Evolutionary conservation across 2,329 filamentous ascomycete species (phyloP).

Genomic region (Aspergillus luchuensis): DNA sequence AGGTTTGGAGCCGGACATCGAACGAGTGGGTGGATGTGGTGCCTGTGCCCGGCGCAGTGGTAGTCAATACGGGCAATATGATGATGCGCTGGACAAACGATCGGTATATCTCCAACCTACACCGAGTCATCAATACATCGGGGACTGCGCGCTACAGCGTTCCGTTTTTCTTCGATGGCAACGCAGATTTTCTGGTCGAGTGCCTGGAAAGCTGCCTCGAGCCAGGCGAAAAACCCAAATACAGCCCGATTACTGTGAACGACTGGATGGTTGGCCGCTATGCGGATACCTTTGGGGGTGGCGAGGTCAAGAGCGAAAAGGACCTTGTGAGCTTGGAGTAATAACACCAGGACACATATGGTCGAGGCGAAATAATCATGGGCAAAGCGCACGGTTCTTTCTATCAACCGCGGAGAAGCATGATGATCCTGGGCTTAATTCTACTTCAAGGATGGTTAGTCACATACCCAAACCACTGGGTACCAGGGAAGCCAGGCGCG

Average conservation of each 20-base stretch:
- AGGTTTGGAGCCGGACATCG: constrained; percentile 52
- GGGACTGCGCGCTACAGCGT: constrained; percentile 37
- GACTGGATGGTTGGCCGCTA: constrained; percentile 7
- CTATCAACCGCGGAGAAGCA: too few species aligned
- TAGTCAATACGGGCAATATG: constrained; percentile 57
- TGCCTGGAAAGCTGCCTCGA: background rate
- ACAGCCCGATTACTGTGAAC: background rate
- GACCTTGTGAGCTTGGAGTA: background rate
- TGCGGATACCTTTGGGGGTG: constrained; percentile 1
- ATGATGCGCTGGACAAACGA: constrained; percentile 44
- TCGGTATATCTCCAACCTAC: constrained; percentile 35
- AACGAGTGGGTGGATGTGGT: constrained; percentile 50
- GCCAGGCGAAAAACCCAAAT: background rate
- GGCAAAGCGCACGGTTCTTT: too few species aligned
- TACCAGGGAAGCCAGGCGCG: too few species aligned
- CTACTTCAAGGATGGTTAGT: too few species aligned
- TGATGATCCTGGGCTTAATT: too few species aligned
- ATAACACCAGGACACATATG: too few species aligned
- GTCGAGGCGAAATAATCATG: too few species aligned
- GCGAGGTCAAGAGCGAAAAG: background rate
- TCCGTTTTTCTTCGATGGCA: constrained; percentile 41
- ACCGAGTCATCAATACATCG: constrained; percentile 39
- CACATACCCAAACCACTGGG: too few species aligned
- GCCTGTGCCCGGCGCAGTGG: constrained; percentile 51
- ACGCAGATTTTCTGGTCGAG: constrained; percentile 10